phyloP scores from a whole-genome alignment of 1,284 basidiomycete species.

The Calocybe gambosa region DNA sequence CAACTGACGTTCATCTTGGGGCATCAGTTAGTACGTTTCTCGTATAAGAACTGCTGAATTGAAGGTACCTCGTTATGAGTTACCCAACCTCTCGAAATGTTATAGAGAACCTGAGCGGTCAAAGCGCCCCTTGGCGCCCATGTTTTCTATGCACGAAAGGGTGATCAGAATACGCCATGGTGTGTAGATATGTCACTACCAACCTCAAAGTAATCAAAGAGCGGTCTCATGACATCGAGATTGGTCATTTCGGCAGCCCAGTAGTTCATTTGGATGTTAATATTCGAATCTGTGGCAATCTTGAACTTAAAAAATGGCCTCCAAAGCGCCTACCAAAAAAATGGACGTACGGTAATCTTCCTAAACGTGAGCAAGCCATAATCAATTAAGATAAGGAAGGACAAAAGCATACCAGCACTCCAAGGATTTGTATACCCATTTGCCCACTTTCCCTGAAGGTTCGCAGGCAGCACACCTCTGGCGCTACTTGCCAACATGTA shows the following conservation, averaged over 20 bases:
- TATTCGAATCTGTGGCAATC: constrained; percentile 54
- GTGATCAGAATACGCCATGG: constrained; percentile 3
- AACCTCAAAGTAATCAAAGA: constrained; percentile 69
- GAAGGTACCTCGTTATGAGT: constrained; percentile 57
- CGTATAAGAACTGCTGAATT: neutral
- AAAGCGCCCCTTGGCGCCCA: constrained; percentile 65
- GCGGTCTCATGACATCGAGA: constrained; percentile 47
- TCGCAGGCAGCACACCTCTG: constrained; percentile 58
- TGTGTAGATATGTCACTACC: neutral
- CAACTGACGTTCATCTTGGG: constrained; percentile 50
- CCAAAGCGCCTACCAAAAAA: neutral
- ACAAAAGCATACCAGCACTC: constrained; percentile 47
- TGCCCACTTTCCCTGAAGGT: constrained; percentile 72
- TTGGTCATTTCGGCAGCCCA: constrained; percentile 69
- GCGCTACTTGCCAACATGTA: constrained; percentile 60
- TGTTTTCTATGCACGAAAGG: constrained; percentile 51
- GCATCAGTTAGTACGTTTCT: neutral
- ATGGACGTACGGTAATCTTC: constrained; percentile 16
- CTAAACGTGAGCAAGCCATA: neutral
- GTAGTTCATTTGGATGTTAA: constrained; percentile 78
- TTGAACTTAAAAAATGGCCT: neutral
- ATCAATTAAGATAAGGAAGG: neutral
- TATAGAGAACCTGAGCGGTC: constrained; percentile 65
- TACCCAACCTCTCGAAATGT: constrained; percentile 65
- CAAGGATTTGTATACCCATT: constrained; percentile 47